Evolutionary conservation across 2,329 filamentous ascomycete species (phyloP).

Genomic region (Fusarium sp.): DNA sequence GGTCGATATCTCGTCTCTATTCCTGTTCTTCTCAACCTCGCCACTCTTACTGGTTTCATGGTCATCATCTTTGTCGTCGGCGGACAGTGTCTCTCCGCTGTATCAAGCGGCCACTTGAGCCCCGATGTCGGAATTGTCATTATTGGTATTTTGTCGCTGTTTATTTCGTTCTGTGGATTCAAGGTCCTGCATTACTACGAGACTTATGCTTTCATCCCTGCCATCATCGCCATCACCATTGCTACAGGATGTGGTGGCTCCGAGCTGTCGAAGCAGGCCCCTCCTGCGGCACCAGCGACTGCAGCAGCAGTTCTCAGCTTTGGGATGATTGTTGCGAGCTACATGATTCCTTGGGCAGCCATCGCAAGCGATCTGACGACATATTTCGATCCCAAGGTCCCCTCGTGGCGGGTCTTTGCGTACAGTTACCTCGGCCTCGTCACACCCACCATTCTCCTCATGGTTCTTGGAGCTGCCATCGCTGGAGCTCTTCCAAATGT

Average conservation of each 20-base stretch:
- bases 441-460: conserved; percentile 65
- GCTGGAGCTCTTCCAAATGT: conserved; percentile 66
- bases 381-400: conserved; percentile 66
- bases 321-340: conserved; percentile 69
- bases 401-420: conserved; percentile 61
- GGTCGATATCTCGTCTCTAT: conserved; percentile 67
- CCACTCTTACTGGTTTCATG: conserved; percentile 70
- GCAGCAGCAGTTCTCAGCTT: conserved; percentile 63
- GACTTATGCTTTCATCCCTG: conserved; percentile 65
- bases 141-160: conserved; percentile 64
- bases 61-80: conserved; percentile 70
- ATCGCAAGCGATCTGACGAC: conserved; percentile 69
- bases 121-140: conserved; percentile 69
- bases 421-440: conserved; percentile 67
- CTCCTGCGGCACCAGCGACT: conserved; percentile 51
- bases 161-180: conserved; percentile 71
- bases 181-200: conserved; percentile 66
- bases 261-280: conserved; percentile 59
- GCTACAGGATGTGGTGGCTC: conserved; percentile 64
- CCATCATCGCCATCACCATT: conserved; percentile 64
- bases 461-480: conserved; percentile 72
- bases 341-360: conserved; percentile 70
- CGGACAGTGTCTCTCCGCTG: conserved; percentile 66
- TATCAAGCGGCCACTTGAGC: conserved; percentile 59
- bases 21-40: conserved; percentile 70